Evolutionary conservation across 257 asterid genomes (phyloP), one percentile per base, ranked within the genome.

Genomic region (Dorcoceras hygrometricum): DNA sequence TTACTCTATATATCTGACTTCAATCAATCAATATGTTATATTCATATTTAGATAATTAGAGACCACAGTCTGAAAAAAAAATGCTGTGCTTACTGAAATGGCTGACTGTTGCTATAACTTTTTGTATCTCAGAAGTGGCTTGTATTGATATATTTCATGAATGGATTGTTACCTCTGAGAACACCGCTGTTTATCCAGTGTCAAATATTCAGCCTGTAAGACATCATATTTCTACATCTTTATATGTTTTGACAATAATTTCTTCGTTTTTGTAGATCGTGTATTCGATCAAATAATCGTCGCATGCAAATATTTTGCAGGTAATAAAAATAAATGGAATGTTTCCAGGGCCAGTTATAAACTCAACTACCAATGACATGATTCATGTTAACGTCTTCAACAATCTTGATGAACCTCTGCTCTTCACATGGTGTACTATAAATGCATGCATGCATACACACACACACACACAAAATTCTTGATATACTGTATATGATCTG

Each of bases 311-410:
- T 23, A 10, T 43, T 58, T 29, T 57, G 9, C 80, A 88, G 96
- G 90, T 86, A 20, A 83, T 88, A 28, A 83, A 84, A 55, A 82
- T 88, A 63, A 88, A 86, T 53, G 87, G 84, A 10, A 66, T 73
- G 79, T 88, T 86, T 66, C 96, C 93, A 1, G 96, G 95, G 23
- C 93, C 90, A 11, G 79, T 86, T 12, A 73, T 88, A 61, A 88
- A 86, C 20, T 79, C 83, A 8, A 68, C 93, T 2, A 86, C 93
- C 3, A 77, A 86, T 26, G 90, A 88, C 31, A 23, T 73, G 16
- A 56, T 88, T 34, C 71, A 68, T 73, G 80, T 83, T 23, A 85
- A 88, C 59, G 83, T 88, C 55, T 83, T 83, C 78, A 85, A 88
- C 70, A 54, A 85, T 57, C 63, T 88, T 76, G 84, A 80, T 23